phyloP scores from a whole-genome alignment of 176 grass and related monocot species.

The Eragrostis curvula region DNA sequence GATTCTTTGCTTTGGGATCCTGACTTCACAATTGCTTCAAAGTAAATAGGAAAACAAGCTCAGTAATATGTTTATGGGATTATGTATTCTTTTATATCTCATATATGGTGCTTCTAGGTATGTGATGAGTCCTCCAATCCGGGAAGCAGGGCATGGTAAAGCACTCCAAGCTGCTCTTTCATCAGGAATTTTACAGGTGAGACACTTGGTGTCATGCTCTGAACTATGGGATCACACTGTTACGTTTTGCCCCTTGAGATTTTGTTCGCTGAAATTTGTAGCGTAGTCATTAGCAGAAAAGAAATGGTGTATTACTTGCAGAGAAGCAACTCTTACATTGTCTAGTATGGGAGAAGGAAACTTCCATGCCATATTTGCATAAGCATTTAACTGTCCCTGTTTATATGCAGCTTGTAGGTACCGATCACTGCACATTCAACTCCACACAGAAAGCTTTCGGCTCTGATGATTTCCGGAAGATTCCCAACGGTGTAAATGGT shows the following conservation, averaged over 20 bases:
- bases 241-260: conserved; percentile 13
- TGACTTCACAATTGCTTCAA: conserved; percentile 83
- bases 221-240: neutral
- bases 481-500: conserved; percentile 97
- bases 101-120: conserved; percentile 63
- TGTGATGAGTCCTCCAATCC: conserved; percentile 97
- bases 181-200: conserved; percentile 88
- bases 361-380: neutral
- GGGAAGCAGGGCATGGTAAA: conserved; percentile 82
- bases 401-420: conserved; percentile 88
- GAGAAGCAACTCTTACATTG: neutral
- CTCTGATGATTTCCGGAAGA: conserved; percentile 87
- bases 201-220: neutral
- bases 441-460: conserved; percentile 96
- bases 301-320: neutral
- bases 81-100: conserved; percentile 43
- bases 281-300: neutral
- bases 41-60: conserved; percentile 48
- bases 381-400: conserved; percentile 27
- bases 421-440: conserved; percentile 97
- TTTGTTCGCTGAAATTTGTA: neutral
- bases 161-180: conserved; percentile 90
- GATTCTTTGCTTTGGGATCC: conserved; percentile 98
- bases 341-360: conserved; percentile 1
- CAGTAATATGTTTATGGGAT: conserved; percentile 9